These are phyloP conservation scores for Sclerotinia borealis DNA, from an alignment of 2,329 filamentous ascomycete genomes.

Conservation along the genomic window DNA sequence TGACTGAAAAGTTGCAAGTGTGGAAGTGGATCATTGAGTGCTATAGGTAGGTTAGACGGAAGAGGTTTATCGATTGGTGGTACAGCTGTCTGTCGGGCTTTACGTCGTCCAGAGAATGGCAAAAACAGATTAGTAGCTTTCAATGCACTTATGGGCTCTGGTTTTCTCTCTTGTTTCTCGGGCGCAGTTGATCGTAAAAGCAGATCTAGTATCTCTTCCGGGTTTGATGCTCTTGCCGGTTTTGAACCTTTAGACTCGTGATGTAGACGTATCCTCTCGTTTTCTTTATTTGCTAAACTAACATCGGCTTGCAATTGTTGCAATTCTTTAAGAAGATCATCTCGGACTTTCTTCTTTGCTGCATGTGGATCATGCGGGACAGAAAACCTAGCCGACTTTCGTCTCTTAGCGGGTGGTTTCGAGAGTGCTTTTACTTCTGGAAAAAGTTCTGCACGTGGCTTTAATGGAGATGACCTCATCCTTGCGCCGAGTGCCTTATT, in stretches of 20 bases:
- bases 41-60: constrained; percentile 58
- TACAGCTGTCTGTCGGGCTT: constrained; percentile 24
- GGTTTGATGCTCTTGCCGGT: constrained; percentile 39
- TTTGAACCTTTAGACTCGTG: constrained; percentile 35
- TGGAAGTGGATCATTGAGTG: constrained; percentile 57
- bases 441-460: constrained; percentile 21
- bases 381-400: constrained; percentile 28
- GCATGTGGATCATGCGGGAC: constrained; percentile 29
- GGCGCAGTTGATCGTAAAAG: constrained; percentile 24
- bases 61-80: constrained; percentile 37
- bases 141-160: constrained; percentile 26
- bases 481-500: constrained; percentile 32
- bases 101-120: constrained; percentile 27
- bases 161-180: constrained; percentile 14
- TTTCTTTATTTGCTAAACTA: constrained; percentile 50
- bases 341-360: constrained; percentile 47
- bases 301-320: constrained; percentile 53
- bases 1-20: constrained; percentile 68
- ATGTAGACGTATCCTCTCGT: constrained; percentile 44
- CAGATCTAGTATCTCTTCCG: constrained; percentile 30
- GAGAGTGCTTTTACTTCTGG: background rate
- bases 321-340: constrained; percentile 50
- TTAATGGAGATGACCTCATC: constrained; percentile 32
- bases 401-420: constrained; percentile 16
- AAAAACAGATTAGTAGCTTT: constrained; percentile 29